Conservation (phyloP, 768 basidiomycete species). For the Tulasnella sp. region DNA sequence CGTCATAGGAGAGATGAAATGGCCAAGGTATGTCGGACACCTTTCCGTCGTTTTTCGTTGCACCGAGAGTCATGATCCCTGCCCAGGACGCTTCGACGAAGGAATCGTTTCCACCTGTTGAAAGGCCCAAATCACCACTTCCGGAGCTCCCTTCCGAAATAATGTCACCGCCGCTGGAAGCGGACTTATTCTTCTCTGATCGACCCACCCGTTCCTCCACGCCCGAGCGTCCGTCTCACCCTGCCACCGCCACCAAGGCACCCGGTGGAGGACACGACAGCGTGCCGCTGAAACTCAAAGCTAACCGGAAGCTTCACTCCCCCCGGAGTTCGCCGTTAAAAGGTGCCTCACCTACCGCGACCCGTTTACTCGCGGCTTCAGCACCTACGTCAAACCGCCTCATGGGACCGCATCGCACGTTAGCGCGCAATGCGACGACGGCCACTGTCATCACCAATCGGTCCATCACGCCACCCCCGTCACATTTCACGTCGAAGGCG, state of each 20-base stretch:
- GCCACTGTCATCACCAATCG: background rate
- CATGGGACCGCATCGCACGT: background rate
- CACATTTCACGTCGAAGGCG: slow-evolving; percentile 1
- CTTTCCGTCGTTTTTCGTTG: background rate
- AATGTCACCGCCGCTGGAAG: slow-evolving; percentile 2
- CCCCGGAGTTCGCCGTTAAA: background rate
- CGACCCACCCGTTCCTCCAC: background rate
- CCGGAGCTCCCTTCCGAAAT: slow-evolving; percentile 2
- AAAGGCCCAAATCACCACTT: background rate
- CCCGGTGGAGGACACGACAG: background rate
- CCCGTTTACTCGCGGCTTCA: background rate
- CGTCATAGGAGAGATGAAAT: background rate
- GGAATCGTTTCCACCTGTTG: background rate
- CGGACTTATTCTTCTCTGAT: background rate
- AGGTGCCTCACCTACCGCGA: background rate
- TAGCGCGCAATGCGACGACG: background rate
- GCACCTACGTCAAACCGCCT: background rate
- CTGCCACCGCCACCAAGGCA: background rate
- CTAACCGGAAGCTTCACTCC: background rate
- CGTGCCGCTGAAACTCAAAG: background rate
- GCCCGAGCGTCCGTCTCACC: background rate
- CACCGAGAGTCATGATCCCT: background rate
- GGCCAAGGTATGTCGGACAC: background rate
- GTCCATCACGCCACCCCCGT: slow-evolving; percentile 7
- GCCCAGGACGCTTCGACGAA: background rate